A percentile compares a stretch with the other conserved stretches of the same genome.
phyloP scores from a whole-genome alignment of 2,329 filamentous ascomycete species.

The Xylaria sp. region DNA sequence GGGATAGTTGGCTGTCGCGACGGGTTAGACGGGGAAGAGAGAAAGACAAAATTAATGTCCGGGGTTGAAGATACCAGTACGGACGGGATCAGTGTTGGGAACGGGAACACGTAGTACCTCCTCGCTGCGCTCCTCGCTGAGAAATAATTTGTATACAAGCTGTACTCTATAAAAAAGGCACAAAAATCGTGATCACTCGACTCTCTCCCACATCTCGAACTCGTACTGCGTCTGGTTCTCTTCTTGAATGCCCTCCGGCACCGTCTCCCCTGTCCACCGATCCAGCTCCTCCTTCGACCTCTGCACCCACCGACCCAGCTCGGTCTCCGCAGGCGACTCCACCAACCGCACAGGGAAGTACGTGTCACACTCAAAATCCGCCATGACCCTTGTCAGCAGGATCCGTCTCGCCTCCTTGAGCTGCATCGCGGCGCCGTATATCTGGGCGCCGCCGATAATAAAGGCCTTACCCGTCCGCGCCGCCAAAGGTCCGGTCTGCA shows the following conservation, averaged over 20 bases:
- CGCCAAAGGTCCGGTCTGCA: conserved; percentile 32
- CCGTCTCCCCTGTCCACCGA: conserved; percentile 60
- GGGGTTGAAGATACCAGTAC: not conserved
- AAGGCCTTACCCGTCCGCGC: conserved; percentile 57
- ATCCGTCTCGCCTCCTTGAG: conserved; percentile 55
- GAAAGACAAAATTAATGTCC: not conserved
- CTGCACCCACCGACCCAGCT: conserved; percentile 45
- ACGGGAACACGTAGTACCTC: not conserved
- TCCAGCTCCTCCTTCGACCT: conserved; percentile 49
- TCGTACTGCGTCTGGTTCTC: conserved; percentile 63
- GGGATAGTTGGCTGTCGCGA: conserved; percentile 9
- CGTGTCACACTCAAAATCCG: conserved; percentile 71
- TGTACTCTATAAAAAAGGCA: conserved; percentile 1
- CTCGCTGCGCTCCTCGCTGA: not conserved
- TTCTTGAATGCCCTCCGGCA: conserved; percentile 50
- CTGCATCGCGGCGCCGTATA: conserved; percentile 69
- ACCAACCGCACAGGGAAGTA: conserved; percentile 61
- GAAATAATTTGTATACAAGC: conserved; percentile 15
- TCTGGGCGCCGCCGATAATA: conserved; percentile 83
- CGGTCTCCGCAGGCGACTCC: conserved; percentile 28
- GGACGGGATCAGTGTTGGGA: conserved; percentile 2
- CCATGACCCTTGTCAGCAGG: conserved; percentile 62
- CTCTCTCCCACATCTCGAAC: conserved; percentile 69
- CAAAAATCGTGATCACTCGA: conserved; percentile 24
- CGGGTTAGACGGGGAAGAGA: not conserved